Percentiles rank a stretch among this genome's conserved stretches.
Conservation (phyloP, 352 stramenopile genomes). For the Phytopythium montanum region DNA sequence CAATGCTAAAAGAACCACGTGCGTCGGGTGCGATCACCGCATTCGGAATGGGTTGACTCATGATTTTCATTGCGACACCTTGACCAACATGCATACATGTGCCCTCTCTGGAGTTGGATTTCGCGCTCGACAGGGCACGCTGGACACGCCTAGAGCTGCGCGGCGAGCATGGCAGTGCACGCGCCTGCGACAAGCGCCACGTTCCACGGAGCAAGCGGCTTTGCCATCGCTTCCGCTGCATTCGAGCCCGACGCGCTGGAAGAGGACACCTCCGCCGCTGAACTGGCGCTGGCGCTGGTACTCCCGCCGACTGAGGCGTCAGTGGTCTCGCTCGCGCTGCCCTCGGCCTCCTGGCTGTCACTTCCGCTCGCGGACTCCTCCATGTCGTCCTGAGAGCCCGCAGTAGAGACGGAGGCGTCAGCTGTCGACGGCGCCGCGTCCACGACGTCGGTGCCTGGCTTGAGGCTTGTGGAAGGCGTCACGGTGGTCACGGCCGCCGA, state of each 20-base stretch:
- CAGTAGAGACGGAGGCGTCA: neutral
- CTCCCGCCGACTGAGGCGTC: neutral
- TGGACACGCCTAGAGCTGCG: constrained; percentile 1
- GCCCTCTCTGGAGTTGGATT: neutral
- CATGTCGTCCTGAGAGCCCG: neutral
- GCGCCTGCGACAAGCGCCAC: constrained; percentile 1
- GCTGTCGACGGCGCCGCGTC: neutral
- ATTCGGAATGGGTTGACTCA: neutral
- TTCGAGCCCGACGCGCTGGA: neutral
- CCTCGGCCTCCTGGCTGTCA: neutral
- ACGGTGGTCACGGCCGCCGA: neutral
- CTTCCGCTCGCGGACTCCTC: neutral
- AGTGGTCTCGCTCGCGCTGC: neutral
- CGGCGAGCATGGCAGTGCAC: neutral
- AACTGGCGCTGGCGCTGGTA: neutral
- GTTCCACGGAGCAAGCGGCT: neutral
- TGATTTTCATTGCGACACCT: neutral
- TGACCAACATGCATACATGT: neutral
- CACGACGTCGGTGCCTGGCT: neutral
- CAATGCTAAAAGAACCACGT: neutral
- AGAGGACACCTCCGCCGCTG: neutral
- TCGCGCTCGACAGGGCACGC: neutral
- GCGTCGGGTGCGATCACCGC: neutral
- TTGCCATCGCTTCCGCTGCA: neutral
- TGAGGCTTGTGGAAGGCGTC: neutral